These are phyloP conservation scores for Phytophthora colocasiae DNA, from an alignment of 352 stramenopile genomes.

Conservation along the genomic window DNA sequence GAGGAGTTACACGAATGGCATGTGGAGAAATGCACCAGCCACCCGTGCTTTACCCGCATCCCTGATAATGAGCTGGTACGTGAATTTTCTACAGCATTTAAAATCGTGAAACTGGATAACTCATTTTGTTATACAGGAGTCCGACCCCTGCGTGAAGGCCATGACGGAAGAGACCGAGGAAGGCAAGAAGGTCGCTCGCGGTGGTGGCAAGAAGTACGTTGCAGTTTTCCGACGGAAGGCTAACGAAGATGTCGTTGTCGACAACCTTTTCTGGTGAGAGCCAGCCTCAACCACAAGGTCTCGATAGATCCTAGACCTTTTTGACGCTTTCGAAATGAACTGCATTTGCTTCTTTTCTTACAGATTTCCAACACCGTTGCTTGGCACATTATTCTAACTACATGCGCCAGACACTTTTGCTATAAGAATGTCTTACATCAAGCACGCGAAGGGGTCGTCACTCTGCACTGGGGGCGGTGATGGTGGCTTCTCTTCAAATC, in stretches of 20 bases:
- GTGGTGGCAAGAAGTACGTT: slow-evolving; percentile 90
- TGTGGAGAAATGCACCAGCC: slow-evolving; percentile 92
- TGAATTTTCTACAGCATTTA: neutral
- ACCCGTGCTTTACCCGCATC: slow-evolving; percentile 95
- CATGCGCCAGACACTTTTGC: slow-evolving; percentile 10
- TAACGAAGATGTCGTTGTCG: slow-evolving; percentile 63
- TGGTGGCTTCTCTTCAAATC: slow-evolving; percentile 50
- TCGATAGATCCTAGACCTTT: slow-evolving; percentile 9
- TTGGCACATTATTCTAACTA: slow-evolving; percentile 33
- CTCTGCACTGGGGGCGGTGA: slow-evolving; percentile 41
- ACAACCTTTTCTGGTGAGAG: slow-evolving; percentile 77
- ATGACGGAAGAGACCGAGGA: slow-evolving; percentile 99
- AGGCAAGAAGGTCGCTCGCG: slow-evolving; percentile 97
- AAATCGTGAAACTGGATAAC: neutral
- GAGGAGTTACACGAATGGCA: slow-evolving; percentile 98
- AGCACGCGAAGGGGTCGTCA: slow-evolving; percentile 72
- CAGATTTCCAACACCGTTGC: slow-evolving; percentile 19
- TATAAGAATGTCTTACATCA: slow-evolving; percentile 44
- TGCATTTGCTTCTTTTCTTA: slow-evolving; percentile 34
- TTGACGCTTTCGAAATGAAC: slow-evolving; percentile 32
- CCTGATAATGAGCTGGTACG: slow-evolving; percentile 84
- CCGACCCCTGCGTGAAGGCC: slow-evolving; percentile 94
- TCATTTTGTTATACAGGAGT: slow-evolving; percentile 37
- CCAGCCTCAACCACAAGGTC: slow-evolving; percentile 5
- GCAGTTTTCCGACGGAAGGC: slow-evolving; percentile 80